Base-by-base conservation (phyloP, 23 red algal genomes). In the Chondrus crispus region DNA sequence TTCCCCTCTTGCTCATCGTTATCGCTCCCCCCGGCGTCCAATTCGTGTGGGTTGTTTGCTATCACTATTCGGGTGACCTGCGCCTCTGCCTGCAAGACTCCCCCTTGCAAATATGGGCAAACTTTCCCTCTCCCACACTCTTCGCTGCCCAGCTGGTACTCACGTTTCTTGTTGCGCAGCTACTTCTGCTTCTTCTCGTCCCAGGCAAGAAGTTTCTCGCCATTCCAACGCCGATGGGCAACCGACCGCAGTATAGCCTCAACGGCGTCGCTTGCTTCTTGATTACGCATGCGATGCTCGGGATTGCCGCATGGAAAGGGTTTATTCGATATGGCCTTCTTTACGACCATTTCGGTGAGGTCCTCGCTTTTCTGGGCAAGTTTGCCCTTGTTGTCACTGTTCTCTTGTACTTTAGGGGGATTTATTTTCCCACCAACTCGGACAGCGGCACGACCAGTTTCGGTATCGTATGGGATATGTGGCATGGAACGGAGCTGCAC, bases 401-500 rank as follows among this genome's bases (percentile, higher is more conserved):
- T 38, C 39, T 80, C 4, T 30, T 92, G 52, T 96, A 96, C 53
- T 8, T 96, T 28, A 81, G 89, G 36, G 94, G 87, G 3, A 62
- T 89, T 28, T 82, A 81, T 52, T 90, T 53, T 33, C 94, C 94
- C 2, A 84, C 80, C 13, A 90, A 92, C 74, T 79, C 78, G 28
- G 94, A 96, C 85, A 85, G 52, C 9, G 82, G 79, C 2, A 71
- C 36, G 28, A 93, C 68, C 28, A 88, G 88, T 12, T 37, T 58
- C 62, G 81, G 80, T 28, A 16, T 96, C 44, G 44, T 92, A 22
- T 92, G 83, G 84, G 94, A 96, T 50, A 64, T 90, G 75, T 96
- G 81, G 70, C 79, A 85, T 16, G 94, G 94, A 24, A 96, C 85
- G 5, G 94, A 96, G 55, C 52, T 96, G 62, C 83, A 96, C 48